Conservation (phyloP, 768 basidiomycete genomes). For the Naematelia encephala region DNA sequence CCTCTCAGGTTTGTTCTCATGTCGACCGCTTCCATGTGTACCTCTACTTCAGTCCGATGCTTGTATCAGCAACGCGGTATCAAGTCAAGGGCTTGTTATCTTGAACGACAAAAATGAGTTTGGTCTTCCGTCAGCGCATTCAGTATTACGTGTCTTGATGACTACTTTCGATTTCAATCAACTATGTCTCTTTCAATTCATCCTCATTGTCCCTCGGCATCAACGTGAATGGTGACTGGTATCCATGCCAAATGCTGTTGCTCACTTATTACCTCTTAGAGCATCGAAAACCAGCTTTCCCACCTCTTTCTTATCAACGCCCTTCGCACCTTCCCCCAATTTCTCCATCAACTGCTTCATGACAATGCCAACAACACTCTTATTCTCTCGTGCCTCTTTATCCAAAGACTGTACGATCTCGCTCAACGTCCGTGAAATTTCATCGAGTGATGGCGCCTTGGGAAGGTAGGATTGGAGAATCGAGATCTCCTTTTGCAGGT, state of each 20-base stretch:
- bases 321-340: conserved; percentile 37
- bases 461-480: conserved; percentile 44
- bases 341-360: conserved; percentile 42
- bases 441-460: conserved; percentile 27
- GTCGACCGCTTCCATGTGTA: no score
- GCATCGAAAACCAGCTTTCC: conserved; percentile 44
- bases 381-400: conserved; percentile 24
- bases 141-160: neutral
- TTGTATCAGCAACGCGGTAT: neutral
- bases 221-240: neutral
- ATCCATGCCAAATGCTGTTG: conserved; percentile 1
- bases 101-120: no score
- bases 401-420: conserved; percentile 2
- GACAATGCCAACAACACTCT: conserved; percentile 41
- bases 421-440: conserved; percentile 27
- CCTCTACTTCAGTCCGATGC: no score
- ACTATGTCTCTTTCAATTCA: no score
- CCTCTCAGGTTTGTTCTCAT: no score
- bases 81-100: no score
- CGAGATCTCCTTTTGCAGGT: conserved; percentile 38
- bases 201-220: neutral
- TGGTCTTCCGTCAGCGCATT: neutral
- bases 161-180: no score
- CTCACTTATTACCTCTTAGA: conserved; percentile 38
- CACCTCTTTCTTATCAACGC: conserved; percentile 46